Conservation (phyloP, 768 basidiomycete genomes). For the Suillus americanus region DNA sequence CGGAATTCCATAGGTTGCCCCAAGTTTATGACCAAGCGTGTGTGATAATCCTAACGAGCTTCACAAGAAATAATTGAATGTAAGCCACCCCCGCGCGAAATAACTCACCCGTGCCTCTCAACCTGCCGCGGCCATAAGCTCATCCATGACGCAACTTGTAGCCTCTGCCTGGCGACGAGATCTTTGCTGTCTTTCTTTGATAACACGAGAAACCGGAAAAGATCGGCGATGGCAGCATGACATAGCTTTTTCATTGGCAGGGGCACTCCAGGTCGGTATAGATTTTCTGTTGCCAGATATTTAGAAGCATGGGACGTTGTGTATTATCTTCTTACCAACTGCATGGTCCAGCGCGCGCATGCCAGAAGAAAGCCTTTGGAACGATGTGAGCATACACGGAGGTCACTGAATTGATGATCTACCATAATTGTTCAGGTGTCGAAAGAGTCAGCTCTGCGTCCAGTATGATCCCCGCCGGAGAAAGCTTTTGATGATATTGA, state of each 20-base stretch:
- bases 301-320: not conserved
- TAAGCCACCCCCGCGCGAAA: not conserved
- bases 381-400: conserved; percentile 7
- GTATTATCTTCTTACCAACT: conserved; percentile 47
- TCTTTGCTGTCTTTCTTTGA: conserved; percentile 59
- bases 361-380: conserved; percentile 70
- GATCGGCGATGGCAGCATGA: conserved; percentile 65
- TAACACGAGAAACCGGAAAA: conserved; percentile 71
- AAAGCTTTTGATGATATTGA: conserved; percentile 55
- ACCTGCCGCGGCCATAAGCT: conserved; percentile 67
- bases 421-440: conserved; percentile 80
- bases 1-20: conserved; percentile 71
- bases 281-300: conserved; percentile 38
- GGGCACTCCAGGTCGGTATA: conserved; percentile 57
- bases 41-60: conserved; percentile 78
- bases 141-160: conserved; percentile 80
- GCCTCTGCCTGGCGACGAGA: conserved; percentile 61
- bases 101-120: conserved; percentile 51
- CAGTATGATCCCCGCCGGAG: conserved; percentile 72
- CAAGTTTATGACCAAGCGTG: conserved; percentile 70
- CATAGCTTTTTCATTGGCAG: conserved; percentile 63
- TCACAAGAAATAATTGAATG: conserved; percentile 3
- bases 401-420: conserved; percentile 18
- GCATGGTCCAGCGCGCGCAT: conserved; percentile 79
- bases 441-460: conserved; percentile 72